Evolutionary conservation across 345 rosid genomes (phyloP).

Genomic region (Isatis tinctoria): DNA sequence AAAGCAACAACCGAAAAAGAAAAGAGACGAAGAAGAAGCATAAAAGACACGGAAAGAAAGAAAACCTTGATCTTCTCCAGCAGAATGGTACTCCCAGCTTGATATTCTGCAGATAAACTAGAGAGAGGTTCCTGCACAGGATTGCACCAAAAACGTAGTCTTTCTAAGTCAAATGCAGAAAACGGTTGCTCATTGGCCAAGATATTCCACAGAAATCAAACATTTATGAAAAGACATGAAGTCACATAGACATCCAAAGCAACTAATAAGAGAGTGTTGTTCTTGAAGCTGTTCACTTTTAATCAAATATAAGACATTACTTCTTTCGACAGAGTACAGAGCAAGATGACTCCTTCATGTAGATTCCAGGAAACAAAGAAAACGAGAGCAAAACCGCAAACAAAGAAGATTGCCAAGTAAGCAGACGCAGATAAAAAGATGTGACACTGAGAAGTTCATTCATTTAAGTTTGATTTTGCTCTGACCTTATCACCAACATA

Average conservation of each 20-base stretch:
- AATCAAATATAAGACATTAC: not conserved
- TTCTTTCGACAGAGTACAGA: not conserved
- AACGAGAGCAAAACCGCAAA: not conserved
- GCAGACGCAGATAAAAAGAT: not conserved
- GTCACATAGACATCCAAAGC: not conserved
- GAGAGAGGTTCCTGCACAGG: constrained; percentile 78
- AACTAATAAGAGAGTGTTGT: not conserved
- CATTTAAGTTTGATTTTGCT: not conserved
- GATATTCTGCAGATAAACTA: constrained; percentile 75
- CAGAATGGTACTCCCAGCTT: constrained; percentile 84
- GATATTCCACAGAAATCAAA: too few species aligned
- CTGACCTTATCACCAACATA: constrained; percentile 85
- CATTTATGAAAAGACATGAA: not conserved
- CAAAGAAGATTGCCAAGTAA: not conserved
- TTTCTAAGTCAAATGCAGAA: not conserved
- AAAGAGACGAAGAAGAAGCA: not conserved
- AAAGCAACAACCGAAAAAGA: not conserved
- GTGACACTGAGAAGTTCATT: not conserved
- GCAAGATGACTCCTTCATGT: not conserved
- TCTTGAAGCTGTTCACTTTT: too few species aligned
- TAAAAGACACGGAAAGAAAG: not conserved
- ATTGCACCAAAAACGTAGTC: constrained; percentile 10
- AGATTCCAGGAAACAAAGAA: not conserved
- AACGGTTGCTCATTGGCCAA: not conserved
- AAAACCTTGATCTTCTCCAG: constrained; percentile 88